phyloP scores from a whole-genome alignment of 2,329 filamentous ascomycete genomes.

The Stagonosporopsis rhizophila region DNA sequence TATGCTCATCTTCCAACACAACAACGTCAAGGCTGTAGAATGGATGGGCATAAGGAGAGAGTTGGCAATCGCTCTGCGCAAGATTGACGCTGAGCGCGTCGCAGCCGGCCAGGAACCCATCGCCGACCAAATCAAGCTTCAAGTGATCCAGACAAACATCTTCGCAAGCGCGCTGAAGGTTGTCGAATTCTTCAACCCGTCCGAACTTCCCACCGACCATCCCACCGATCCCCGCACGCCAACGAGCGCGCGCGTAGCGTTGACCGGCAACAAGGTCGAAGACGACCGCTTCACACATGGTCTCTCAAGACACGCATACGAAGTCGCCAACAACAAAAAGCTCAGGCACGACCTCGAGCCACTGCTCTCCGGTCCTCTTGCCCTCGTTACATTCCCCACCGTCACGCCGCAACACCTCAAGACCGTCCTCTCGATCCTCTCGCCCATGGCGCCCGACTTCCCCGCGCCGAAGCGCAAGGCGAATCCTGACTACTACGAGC shows the following conservation, averaged over 20 bases:
- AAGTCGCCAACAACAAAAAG: constrained; percentile 58
- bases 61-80: constrained; percentile 65
- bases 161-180: constrained; percentile 85
- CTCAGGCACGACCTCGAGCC: constrained; percentile 71
- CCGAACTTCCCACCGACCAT: constrained; percentile 27
- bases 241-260: constrained; percentile 43
- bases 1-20: constrained; percentile 85
- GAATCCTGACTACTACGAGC: constrained; percentile 82
- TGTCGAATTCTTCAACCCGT: constrained; percentile 75
- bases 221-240: constrained; percentile 43
- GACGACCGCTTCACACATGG: constrained; percentile 66
- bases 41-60: constrained; percentile 77
- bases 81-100: constrained; percentile 74
- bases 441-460: constrained; percentile 73
- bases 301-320: constrained; percentile 63
- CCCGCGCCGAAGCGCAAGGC: constrained; percentile 78
- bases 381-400: constrained; percentile 77
- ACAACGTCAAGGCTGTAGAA: constrained; percentile 76
- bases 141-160: constrained; percentile 88
- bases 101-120: constrained; percentile 60
- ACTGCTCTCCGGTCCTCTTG: constrained; percentile 81
- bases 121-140: constrained; percentile 72
- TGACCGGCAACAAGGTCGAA: constrained; percentile 46
- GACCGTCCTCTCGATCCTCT: constrained; percentile 77
- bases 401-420: constrained; percentile 87